Evolutionary conservation across 2,329 filamentous ascomycete genomes (phyloP).

Genomic region (Fusarium pseudocircinatum): DNA sequence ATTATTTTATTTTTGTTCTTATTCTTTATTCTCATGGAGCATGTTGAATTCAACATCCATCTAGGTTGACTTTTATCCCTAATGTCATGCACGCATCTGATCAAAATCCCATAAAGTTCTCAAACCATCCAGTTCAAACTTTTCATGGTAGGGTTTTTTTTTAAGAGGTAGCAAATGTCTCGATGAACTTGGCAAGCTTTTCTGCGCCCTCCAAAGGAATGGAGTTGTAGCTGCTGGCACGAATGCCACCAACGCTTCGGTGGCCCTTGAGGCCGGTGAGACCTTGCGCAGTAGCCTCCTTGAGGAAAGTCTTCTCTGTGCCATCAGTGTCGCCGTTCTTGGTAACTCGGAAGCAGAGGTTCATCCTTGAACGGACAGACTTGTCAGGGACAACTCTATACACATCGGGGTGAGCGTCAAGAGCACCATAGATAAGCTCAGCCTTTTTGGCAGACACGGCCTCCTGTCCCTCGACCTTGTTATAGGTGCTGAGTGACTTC

Average conservation of each 20-base stretch:
- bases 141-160: too few relatives aligned
- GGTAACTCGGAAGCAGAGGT: slow-evolving; percentile 87
- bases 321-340: slow-evolving; percentile 69
- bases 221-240: slow-evolving; percentile 90
- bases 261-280: slow-evolving; percentile 90
- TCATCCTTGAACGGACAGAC: slow-evolving; percentile 85
- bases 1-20: not conserved
- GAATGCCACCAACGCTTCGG: slow-evolving; percentile 74
- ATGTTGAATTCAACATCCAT: slow-evolving; percentile 39
- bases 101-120: not conserved
- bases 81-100: not conserved
- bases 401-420: slow-evolving; percentile 77
- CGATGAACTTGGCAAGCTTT: slow-evolving; percentile 73
- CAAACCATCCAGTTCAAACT: not conserved
- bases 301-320: slow-evolving; percentile 82
- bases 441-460: slow-evolving; percentile 79
- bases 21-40: not conserved
- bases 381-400: slow-evolving; percentile 83
- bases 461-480: slow-evolving; percentile 82
- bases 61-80: slow-evolving; percentile 11
- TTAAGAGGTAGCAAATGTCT: slow-evolving; percentile 55
- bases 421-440: slow-evolving; percentile 75
- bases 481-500: slow-evolving; percentile 71
- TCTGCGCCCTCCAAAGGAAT: slow-evolving; percentile 74
- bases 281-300: slow-evolving; percentile 72